phyloP scores from a whole-genome alignment of 306 rosid genomes.

The Malus sylvestris region DNA sequence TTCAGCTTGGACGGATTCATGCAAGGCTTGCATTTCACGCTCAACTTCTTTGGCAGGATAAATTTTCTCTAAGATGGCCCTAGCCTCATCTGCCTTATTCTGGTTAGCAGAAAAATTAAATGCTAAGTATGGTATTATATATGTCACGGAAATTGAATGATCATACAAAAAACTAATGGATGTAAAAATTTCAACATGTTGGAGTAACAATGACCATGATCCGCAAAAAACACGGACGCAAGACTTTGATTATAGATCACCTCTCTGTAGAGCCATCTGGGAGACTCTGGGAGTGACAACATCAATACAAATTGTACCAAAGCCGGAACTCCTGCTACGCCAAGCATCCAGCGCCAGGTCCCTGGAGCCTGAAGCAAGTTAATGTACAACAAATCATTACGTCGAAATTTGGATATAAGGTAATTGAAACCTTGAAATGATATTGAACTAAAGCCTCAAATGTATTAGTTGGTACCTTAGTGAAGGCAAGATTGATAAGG shows the following conservation, averaged over 20 bases:
- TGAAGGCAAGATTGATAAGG: conserved; percentile 67
- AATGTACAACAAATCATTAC: neutral
- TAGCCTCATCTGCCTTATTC: conserved; percentile 55
- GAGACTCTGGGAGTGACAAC: conserved; percentile 81
- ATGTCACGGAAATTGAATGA: neutral
- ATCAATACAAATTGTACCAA: conserved; percentile 54
- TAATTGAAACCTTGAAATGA: neutral
- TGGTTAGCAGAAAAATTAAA: conserved; percentile 10
- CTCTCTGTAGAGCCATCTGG: conserved; percentile 76
- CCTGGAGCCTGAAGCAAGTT: conserved; percentile 43
- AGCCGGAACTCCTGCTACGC: conserved; percentile 70
- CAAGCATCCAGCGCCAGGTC: conserved; percentile 93
- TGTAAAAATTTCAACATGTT: neutral
- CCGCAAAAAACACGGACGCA: too few relatives aligned
- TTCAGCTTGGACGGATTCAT: conserved; percentile 48
- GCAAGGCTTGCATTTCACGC: conserved; percentile 49
- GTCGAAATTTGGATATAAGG: neutral
- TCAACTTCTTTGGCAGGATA: conserved; percentile 49
- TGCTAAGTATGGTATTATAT: neutral
- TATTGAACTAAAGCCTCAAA: neutral
- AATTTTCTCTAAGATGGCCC: conserved; percentile 39
- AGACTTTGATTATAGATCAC: conserved; percentile 20
- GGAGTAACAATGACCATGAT: neutral
- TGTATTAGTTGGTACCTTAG: conserved; percentile 33
- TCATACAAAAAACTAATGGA: neutral